Evolutionary conservation across 352 stramenopile genomes (phyloP), one percentile per base, ranked within the genome.

Genomic region (Globisporangium splendens): DNA sequence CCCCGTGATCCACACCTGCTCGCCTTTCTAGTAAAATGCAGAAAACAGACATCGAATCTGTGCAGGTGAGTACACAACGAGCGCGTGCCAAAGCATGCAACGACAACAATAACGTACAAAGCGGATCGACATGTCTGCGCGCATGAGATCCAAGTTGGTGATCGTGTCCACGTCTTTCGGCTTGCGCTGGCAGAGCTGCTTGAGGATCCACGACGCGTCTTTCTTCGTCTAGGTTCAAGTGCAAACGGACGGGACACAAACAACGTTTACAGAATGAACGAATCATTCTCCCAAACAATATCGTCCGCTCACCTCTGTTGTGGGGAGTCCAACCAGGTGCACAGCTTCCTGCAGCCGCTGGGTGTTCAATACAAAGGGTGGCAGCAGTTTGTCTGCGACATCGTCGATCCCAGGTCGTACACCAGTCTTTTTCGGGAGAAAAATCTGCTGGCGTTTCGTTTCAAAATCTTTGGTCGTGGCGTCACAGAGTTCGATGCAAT

Each of bases 1-100:
- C 2, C 84, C 72, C 50, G 63, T 48, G 42, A 96, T 92, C 84
- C 84, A 94, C 6, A 93, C 70, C 72, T 96, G 84, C 54, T 90
- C 77, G 0, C 79, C 86, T 60, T 83, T 79, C 81, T 93, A 28
- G 22, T 28, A 63, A 49, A 31, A 35, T 35, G 28, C 28, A 44
- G 13, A 58, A 38, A 11, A 24, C 10, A 59, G 22, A 11, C 20
- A 20, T 31, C 3, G 33, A 11, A 49, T 57, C 6, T 8, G 39
- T n/a, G 39, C 56, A 35, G 28, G 5, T 35, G 28, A 35, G 20
- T 50, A 11, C 11, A n/a, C 0, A 46, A 35, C 7, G 28, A 35
- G 28, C 28, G 28, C 28, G 7, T 8, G 20, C 13, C 22, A 47
- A 18, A 67, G 2, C 17, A 44, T 44, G 46, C 48, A 39, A 31